Evolutionary conservation across 345 rosid genomes (phyloP).

Genomic region (Eucalyptus tenuipes): DNA sequence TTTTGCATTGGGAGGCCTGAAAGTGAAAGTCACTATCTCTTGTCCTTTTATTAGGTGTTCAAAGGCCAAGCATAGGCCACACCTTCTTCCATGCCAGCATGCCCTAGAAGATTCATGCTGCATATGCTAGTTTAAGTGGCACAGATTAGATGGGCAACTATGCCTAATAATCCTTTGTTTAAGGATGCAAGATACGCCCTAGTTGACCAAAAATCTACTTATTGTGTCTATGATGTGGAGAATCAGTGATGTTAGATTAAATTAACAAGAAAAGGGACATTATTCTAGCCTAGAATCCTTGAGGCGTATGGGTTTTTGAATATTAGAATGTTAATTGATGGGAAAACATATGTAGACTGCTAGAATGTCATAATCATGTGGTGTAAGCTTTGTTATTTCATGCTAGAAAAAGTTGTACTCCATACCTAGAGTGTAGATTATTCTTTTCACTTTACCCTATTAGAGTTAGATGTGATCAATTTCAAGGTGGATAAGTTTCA

Average conservation of each 20-base stretch:
- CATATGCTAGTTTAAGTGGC: neutral
- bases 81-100: neutral
- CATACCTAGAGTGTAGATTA: neutral
- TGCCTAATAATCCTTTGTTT: neutral
- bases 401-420: neutral
- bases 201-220: neutral
- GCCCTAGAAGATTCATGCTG: neutral
- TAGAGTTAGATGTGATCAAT: neutral
- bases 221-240: neutral
- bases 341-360: neutral
- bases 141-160: neutral
- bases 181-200: neutral
- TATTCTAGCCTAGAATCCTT: neutral
- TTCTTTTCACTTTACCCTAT: neutral
- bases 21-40: neutral
- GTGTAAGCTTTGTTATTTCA: neutral
- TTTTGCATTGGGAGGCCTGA: neutral
- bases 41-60: neutral
- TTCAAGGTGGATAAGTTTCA: fast-evolving
- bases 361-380: neutral
- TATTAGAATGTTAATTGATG: neutral
- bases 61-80: neutral
- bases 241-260: neutral
- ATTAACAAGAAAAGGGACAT: neutral
- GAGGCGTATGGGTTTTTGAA: neutral